Base-by-base conservation (phyloP, 1,139 yeast species). In the Keqinozyma sinolaborantium region DNA sequence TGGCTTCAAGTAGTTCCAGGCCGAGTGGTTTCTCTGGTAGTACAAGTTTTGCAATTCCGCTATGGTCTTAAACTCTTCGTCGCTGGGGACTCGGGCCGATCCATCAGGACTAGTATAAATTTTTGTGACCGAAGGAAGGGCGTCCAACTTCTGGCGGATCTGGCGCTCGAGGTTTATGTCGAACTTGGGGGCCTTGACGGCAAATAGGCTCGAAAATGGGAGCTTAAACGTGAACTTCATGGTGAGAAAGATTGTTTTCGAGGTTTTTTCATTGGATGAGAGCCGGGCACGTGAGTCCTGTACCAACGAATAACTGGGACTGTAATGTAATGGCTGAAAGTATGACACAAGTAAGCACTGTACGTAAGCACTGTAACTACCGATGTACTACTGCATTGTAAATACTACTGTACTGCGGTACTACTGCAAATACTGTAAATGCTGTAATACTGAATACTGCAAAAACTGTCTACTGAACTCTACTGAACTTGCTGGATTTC, bases 41-140 rank as follows among this genome's bases (percentile, higher is more conserved):
- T 78, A 73, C 48, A 83, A 67, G 42, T 73, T 69, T 43, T 83
- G 84, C 49, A 86, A 70, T 43, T 76, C 83, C 16, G 94, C 88
- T 34, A 85, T 77, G 25, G 78, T 77, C 59, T 83, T 78, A 51
- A 86, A 73, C 58, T 85, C 94, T 30, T 64, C 63, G 47, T 85
- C 95, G 20, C 73, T 60, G 28, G 92, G 92, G 19, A 71, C 77
- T 48, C 90, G 70, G 32, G 83, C 77, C 10, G 88, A 67, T 5
- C 95, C 95, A 52, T 85, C 94, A 33, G 84, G 76, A 56, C 82
- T 82, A 51, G 82, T 77, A 57, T 79, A 85, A 44, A 83, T 62
- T 47, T 70, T 72, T 41, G 79, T 71, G 23, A 77, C 72, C 10
- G 77, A 65, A 14, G 82, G 76, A 39, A 79, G 66, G 18, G 70